phyloP scores from a whole-genome alignment of 2,329 filamentous ascomycete genomes.

The Eurotiales sp. region DNA sequence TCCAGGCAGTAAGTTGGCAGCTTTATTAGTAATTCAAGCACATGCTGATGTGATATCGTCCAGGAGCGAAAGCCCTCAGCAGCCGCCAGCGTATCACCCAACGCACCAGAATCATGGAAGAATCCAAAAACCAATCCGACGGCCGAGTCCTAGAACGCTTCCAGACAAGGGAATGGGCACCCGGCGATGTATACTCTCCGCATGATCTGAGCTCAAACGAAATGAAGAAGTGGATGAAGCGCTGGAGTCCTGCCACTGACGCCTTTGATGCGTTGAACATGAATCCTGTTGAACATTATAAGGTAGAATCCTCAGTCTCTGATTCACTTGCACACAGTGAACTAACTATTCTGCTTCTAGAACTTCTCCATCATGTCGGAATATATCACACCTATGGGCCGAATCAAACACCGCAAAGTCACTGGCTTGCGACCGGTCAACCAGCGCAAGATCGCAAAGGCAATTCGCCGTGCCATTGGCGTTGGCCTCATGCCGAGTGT shows the following conservation, averaged over 20 bases:
- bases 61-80: slow-evolving; percentile 21
- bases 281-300: slow-evolving; percentile 80
- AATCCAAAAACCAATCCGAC: slow-evolving; percentile 35
- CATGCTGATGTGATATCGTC: slow-evolving; percentile 10
- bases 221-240: slow-evolving; percentile 73
- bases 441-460: slow-evolving; percentile 90
- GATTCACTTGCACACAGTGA: neutral
- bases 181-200: slow-evolving; percentile 85
- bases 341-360: slow-evolving; percentile 43
- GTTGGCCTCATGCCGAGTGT: slow-evolving; percentile 89
- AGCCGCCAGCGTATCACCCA: slow-evolving; percentile 27
- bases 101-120: slow-evolving; percentile 32
- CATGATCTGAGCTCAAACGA: slow-evolving; percentile 77
- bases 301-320: slow-evolving; percentile 53
- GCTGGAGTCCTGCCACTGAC: slow-evolving; percentile 57
- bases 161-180: slow-evolving; percentile 63
- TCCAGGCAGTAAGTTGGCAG: slow-evolving; percentile 5
- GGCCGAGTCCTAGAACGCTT: slow-evolving; percentile 37
- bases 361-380: slow-evolving; percentile 92
- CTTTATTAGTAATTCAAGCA: no score
- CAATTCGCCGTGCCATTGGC: slow-evolving; percentile 81
- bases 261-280: slow-evolving; percentile 75
- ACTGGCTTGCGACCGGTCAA: slow-evolving; percentile 84
- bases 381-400: slow-evolving; percentile 78
- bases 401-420: slow-evolving; percentile 70